A percentile compares a stretch with the other conserved stretches of the same genome.
Evolutionary conservation across 768 basidiomycete species (phyloP).

Genomic region (Phlebiopsis gigantea): DNA sequence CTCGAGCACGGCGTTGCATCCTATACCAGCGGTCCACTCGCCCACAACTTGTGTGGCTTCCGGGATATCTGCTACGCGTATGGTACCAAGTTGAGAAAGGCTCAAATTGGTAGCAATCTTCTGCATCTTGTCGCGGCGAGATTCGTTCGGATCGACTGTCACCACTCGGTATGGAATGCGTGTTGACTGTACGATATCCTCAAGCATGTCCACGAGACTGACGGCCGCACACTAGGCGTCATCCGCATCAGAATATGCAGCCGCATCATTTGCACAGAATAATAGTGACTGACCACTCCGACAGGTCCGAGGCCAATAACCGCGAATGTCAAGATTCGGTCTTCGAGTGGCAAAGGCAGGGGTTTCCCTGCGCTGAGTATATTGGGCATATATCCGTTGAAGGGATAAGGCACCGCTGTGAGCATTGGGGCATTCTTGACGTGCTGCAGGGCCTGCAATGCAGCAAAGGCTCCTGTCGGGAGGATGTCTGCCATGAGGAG

Average conservation of each 20-base stretch:
- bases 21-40: constrained; percentile 50
- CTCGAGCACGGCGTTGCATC: constrained; percentile 66
- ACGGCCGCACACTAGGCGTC: constrained; percentile 49
- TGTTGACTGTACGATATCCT: constrained; percentile 27
- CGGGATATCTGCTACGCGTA: constrained; percentile 46
- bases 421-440: constrained; percentile 62
- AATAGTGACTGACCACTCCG: constrained; percentile 43
- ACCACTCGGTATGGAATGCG: constrained; percentile 47
- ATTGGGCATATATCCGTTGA: constrained; percentile 4
- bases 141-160: constrained; percentile 56
- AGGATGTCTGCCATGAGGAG: constrained; percentile 74
- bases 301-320: constrained; percentile 77
- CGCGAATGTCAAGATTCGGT: constrained; percentile 53
- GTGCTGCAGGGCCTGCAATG: constrained; percentile 65
- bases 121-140: constrained; percentile 54
- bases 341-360: constrained; percentile 36
- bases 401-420: constrained; percentile 56
- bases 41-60: constrained; percentile 44
- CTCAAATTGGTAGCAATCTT: constrained; percentile 36
- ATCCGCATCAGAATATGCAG: neutral
- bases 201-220: constrained; percentile 57
- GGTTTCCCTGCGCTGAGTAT: neutral
- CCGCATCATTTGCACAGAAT: neutral
- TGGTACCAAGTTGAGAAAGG: constrained; percentile 23
- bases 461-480: constrained; percentile 77